Evolutionary conservation across 2,329 filamentous ascomycete genomes (phyloP).

Genomic region (Colletotrichum sp.): DNA sequence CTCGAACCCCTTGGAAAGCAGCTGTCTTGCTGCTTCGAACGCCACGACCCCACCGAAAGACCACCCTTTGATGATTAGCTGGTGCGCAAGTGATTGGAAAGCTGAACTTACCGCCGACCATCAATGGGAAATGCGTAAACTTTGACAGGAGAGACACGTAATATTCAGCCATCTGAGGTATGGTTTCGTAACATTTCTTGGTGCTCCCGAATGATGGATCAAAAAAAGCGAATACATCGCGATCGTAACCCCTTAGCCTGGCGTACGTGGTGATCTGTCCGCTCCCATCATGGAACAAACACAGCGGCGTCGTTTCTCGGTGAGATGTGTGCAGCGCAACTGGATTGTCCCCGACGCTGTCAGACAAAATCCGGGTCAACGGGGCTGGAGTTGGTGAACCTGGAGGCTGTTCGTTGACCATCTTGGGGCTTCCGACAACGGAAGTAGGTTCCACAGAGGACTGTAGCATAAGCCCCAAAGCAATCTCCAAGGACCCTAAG

Average conservation of each 20-base stretch:
- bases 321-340: neutral
- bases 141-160: neutral
- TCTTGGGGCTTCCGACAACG: neutral
- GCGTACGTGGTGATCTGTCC: neutral
- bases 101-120: neutral
- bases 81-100: neutral
- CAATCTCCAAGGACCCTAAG: neutral
- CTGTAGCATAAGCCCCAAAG: neutral
- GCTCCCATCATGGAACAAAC: neutral
- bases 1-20: neutral
- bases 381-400: neutral
- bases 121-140: neutral
- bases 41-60: neutral
- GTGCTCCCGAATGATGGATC: neutral
- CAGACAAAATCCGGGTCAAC: neutral
- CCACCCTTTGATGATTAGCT: neutral
- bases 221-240: neutral
- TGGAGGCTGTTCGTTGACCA: neutral
- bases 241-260: neutral
- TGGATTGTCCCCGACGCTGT: neutral
- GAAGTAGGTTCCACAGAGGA: neutral
- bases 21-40: neutral
- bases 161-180: neutral
- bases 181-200: neutral
- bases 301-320: neutral